Evolutionary conservation across 352 stramenopile genomes (phyloP), one percentile per base, ranked within the genome.

Genomic region (Globisporangium nodosum): DNA sequence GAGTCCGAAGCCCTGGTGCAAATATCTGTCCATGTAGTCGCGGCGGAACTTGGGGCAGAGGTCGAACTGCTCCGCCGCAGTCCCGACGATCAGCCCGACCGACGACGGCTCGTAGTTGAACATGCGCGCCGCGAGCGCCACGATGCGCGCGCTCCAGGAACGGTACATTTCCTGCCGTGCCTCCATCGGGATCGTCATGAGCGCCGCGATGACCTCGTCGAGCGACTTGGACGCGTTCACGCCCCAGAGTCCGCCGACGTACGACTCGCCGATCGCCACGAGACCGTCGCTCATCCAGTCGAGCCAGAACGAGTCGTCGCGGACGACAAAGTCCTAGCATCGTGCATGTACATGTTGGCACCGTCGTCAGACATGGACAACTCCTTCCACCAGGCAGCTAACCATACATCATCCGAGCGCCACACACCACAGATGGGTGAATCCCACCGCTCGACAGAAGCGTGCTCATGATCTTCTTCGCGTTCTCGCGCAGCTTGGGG

Each of bases 271-370:
- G 46, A 94, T 94, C 9, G 80, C 80, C 7, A 94, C 72, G 15
- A 94, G 76, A 3, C 85, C 85, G 31, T 92, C 82, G 42, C 80
- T 87, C 81, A 94, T 92, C 85, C 85, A 94, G 61, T 94, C 85
- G 11, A 94, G 66, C 85, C 85, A 94, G 55, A 94, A 88, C 0
- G 81, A 78, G 40, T 90, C 76, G 54, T 91, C 77, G 20, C 79
- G 78, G 9, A 92, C 77, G 24, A 89, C 65, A 70, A 94, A 90
- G 45, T 92, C 81, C 84, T 94, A 12, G 7, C 5, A 24, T 42
- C 24, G 12, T 27, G 21, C 39, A 30, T 54, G 20, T n/a, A 8
- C 18, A 18, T 5, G 33, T 37, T 37, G 33, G 4, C 9, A 37
- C 2, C 9, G 4, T 37, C 33, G 33, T 21, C 4, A 35, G 12